Evolutionary conservation across 208 protist genomes (phyloP), one percentile per base, ranked within the genome.

Genomic region (Acanthamoeba triangularis): DNA sequence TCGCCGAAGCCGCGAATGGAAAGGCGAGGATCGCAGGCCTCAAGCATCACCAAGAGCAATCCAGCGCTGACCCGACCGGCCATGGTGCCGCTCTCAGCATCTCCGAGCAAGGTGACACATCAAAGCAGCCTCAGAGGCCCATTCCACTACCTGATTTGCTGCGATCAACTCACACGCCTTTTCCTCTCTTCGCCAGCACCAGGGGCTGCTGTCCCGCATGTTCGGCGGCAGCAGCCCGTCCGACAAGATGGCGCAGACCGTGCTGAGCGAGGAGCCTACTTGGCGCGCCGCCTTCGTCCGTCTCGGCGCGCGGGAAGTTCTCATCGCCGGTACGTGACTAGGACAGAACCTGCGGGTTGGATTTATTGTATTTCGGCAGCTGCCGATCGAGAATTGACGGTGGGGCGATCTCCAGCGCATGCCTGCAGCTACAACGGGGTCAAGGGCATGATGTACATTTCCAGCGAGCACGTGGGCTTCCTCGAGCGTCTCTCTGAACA

Each of bases 391-490:
- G 1, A 8, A 80, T 8, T 54, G 49, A 54, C 14, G 49, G 10
- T 54, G 6, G 0, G 49, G 10, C 10, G 0, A 54, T 54, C 44
- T 28, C 10, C 28, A 85, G 76, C 76, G 8, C 28, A 54, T 23
- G 49, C 35, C 0, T 85, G 76, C 28, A n/a, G 10, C 76, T 35
- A 85, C 76, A 85, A 85, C 35, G 44, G 10, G 23, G 35, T 52
- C 25, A 37, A 49, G 35, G 76, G 76, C 11, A 59, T 85, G 76
- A 2, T 85, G 28, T 85, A 59, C 76, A 85, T 91, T 33, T 91
- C 84, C 6, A 91, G 28, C 49, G 35, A 44, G 20, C 44, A 91
- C 25, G 56, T 91, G 30, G 10, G 18, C 2, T 91, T 91, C 56
- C 18, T 28, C 28, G 84, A 91, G 44, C 49, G 84, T 37, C 25